Evolutionary conservation across 1,284 basidiomycete genomes (phyloP), one percentile per base, ranked within the genome.

Genomic region (Erythrobasidium hasegawianum): DNA sequence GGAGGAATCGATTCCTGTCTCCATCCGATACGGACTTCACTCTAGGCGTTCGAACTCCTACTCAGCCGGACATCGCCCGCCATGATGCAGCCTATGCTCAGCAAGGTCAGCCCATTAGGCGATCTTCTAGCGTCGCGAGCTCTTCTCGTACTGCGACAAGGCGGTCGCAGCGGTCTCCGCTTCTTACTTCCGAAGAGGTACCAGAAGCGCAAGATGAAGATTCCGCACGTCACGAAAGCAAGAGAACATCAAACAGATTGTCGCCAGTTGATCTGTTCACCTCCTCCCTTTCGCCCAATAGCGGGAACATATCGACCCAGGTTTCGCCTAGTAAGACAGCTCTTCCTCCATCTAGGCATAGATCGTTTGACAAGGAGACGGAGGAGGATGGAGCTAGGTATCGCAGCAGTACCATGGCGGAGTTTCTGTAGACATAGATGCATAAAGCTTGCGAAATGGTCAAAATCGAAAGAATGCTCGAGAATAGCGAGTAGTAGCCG

Each of bases 311-410:
- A 39, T 61, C 59, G 18, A 61, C 59, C 20, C 59, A 61, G n/a
- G 59, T 61, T n/a, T 61, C 59, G 40, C 61, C 61, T 2, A 64
- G 61, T 22, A 64, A 64, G 43, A 64, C 61, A 18, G 22, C 43
- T 27, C 20, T 64, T 2, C 61, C 59, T 24, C 50, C 53, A 38
- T 38, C 55, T 29, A 39, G 54, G 11, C 45, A 39, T 14, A 52
- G 27, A 26, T 14, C 1, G 27, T 50, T 20, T 26, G 61, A 64
- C 18, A 40, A 55, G 24, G 53, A 24, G n/a, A 47, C 43, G 40
- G 59, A 39, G 4, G 50, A 61, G 16, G 29, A 47, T 47, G 16
- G n/a, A 18, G 40, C 33, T 39, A 29, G 61, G 56, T 49, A 16
- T 57, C 18, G 54, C 26, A 10, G 43, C 43, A 43, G 59, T 49